Evolutionary conservation across 371 early-diverging fungal species (phyloP).

Genomic region (Dichotomocladium elegans): DNA sequence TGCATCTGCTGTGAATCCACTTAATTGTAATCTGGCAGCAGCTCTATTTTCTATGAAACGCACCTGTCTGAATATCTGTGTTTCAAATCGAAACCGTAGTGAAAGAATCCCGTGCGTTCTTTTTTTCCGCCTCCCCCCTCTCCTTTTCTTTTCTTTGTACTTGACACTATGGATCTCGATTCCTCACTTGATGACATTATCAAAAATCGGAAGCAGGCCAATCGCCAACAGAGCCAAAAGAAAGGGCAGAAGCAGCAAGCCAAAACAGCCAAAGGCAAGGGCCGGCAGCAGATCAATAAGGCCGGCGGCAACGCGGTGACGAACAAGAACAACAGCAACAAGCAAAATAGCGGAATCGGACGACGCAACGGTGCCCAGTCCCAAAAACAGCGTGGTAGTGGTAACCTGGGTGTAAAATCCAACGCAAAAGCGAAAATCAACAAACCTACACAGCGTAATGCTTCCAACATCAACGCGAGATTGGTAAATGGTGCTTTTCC

Average conservation of each 20-base stretch:
- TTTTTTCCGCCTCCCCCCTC: no score
- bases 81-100: no score
- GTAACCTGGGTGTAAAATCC: neutral
- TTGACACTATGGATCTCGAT: slow-evolving; percentile 25
- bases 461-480: neutral
- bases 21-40: no score
- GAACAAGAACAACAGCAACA: neutral
- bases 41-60: no score
- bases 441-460: neutral
- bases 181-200: slow-evolving; percentile 21
- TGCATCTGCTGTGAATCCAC: no score
- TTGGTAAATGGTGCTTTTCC: neutral
- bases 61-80: no score
- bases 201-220: slow-evolving; percentile 11
- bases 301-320: neutral
- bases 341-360: neutral
- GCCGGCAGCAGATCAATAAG: neutral
- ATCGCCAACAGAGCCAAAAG: neutral
- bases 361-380: neutral
- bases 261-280: slow-evolving; percentile 1
- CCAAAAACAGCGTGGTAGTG: neutral
- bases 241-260: neutral
- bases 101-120: no score
- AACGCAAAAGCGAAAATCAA: neutral
- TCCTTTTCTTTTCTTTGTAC: no score